These are phyloP conservation scores for Colletotrichum camelliae DNA, from an alignment of 2,329 filamentous ascomycete species.

Conservation along the genomic window DNA sequence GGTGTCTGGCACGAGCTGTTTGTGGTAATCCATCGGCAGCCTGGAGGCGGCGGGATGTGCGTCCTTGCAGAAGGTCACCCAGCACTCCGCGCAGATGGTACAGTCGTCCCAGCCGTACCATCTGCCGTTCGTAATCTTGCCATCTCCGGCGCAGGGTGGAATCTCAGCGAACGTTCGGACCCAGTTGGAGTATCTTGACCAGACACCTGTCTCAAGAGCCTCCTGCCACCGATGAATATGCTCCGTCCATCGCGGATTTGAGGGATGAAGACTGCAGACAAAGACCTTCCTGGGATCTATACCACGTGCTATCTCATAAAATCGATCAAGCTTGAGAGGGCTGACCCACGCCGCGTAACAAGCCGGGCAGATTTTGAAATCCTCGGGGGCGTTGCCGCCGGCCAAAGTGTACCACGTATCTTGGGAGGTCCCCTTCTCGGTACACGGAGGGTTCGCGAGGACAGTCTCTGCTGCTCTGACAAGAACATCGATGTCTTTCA, in stretches of 20 bases:
- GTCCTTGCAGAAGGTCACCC: slow-evolving; percentile 3
- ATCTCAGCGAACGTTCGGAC: slow-evolving; percentile 27
- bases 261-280: slow-evolving; percentile 36
- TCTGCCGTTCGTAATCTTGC: neutral
- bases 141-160: slow-evolving; percentile 5
- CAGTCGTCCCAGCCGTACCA: slow-evolving; percentile 25
- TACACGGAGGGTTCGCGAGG: slow-evolving; percentile 29
- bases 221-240: slow-evolving; percentile 32
- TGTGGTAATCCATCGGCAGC: neutral
- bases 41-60: neutral
- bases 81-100: slow-evolving; percentile 22
- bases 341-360: slow-evolving; percentile 36
- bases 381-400: slow-evolving; percentile 21
- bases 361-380: slow-evolving; percentile 35
- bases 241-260: slow-evolving; percentile 26
- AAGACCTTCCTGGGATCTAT: slow-evolving; percentile 12
- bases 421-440: slow-evolving; percentile 29
- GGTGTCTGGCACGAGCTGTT: neutral
- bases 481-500: slow-evolving; percentile 32
- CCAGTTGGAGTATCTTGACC: slow-evolving; percentile 32
- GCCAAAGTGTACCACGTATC: slow-evolving; percentile 39
- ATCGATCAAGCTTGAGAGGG: slow-evolving; percentile 28
- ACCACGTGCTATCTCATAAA: slow-evolving; percentile 30
- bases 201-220: slow-evolving; percentile 35
- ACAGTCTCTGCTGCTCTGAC: slow-evolving; percentile 28